These are phyloP conservation scores for Euryodendron excelsum DNA, from an alignment of 148 eudicot genomes.

Conservation along the genomic window DNA sequence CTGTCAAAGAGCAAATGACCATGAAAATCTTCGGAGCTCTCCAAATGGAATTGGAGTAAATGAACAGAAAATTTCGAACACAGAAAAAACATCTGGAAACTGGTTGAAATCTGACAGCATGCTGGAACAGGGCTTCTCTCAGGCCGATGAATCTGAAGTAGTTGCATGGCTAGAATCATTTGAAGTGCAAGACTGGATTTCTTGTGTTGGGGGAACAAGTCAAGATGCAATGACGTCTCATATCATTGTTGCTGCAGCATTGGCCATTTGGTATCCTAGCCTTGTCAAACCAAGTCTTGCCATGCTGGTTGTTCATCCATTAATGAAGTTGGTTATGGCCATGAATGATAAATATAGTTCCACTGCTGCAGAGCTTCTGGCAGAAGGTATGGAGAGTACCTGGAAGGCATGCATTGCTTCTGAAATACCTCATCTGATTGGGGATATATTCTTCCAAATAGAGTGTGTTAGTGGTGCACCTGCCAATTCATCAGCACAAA, in stretches of 20 bases:
- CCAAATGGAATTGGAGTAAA: constrained; percentile 27
- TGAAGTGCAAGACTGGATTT: constrained; percentile 92
- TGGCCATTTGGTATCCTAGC: constrained; percentile 96
- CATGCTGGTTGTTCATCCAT: constrained; percentile 66
- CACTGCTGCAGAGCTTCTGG: constrained; percentile 91
- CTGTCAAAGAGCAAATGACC: constrained; percentile 37
- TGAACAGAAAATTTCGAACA: constrained; percentile 19
- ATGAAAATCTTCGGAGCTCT: constrained; percentile 17
- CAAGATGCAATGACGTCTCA: constrained; percentile 98
- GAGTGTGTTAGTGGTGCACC: constrained; percentile 83
- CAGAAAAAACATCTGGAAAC: constrained; percentile 16
- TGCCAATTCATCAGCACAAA: constrained; percentile 38
- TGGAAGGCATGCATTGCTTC: constrained; percentile 84
- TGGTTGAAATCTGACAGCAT: constrained; percentile 24
- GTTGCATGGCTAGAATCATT: constrained; percentile 81
- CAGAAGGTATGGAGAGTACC: constrained; percentile 98
- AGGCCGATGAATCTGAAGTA: constrained; percentile 49
- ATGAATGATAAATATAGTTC: constrained; percentile 91
- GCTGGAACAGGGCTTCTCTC: constrained; percentile 30
- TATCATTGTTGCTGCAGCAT: constrained; percentile 90
- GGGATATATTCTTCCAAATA: constrained; percentile 88
- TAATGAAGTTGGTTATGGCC: constrained; percentile 85
- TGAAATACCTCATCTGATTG: constrained; percentile 81
- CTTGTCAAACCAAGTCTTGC: constrained; percentile 81
- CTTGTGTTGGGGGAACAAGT: constrained; percentile 91